Evolutionary conservation across 2,329 filamentous ascomycete species (phyloP), one percentile per base, ranked within the genome.

Genomic region (Fragosphaeria purpurea): DNA sequence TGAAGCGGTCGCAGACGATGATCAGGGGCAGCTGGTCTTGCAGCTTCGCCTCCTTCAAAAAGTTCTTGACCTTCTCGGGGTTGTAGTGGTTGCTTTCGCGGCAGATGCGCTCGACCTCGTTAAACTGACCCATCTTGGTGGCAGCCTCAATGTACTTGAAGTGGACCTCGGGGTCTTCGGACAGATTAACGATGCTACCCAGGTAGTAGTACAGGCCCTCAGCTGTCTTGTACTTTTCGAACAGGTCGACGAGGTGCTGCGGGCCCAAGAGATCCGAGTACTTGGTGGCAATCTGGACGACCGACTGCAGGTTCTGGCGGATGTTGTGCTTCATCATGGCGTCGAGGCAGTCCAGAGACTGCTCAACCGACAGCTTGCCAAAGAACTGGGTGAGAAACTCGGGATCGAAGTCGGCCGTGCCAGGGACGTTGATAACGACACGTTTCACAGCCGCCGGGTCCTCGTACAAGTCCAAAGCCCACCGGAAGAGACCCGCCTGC

Each of bases 71-170:
- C 75, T 95, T 95, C 69, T 96, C 89, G 0, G 89, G 79, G 66
- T 96, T 91, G 70, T 89, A 91, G 63, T 79, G 77, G 66, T 86
- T 89, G 76, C 85, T 94, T 67, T 98, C 93, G 55, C 94, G 83
- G 73, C 91, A 97, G 62, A 98, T 91, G 50, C 93, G 86, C 76
- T 98, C 91, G 22, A 98, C 93, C 64, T 98, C 93, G 58, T 88
- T 90, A 63, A 95, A 81, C 69, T 98, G 91, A 34, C 85, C 83
- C 80, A 95, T 94, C 63, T 83, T 86, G 31, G 90, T 95, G 35
- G 94, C 93, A 50, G 93, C 89, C 70, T 98, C 91, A 53, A 98
- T 95, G 69, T 98, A 98, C 76, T 98, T 98, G 82, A 96, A 98
- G 65, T 93, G 86, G 34, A 98, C 93, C 64, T 98, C 93, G 30